A percentile compares a stretch with the other conserved stretches of the same genome.
phyloP scores from a whole-genome alignment of 1,139 yeast species.

The Schwanniomyces etchellsii region DNA sequence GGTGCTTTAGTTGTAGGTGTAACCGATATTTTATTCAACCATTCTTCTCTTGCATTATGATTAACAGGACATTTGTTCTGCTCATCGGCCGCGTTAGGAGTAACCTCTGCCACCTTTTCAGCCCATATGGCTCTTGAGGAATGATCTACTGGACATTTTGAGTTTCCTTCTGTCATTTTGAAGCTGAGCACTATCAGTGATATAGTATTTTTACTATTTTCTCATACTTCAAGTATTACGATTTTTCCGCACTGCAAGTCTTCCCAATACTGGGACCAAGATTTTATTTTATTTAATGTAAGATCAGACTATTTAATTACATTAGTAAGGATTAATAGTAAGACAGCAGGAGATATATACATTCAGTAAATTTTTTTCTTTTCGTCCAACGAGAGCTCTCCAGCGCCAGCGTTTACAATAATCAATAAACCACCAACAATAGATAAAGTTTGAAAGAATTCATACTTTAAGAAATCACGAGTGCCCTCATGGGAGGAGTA shows the following conservation, averaged over 20 bases:
- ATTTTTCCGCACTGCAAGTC: too few relatives aligned
- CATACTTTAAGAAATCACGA: conserved; percentile 88
- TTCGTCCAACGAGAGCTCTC: conserved; percentile 88
- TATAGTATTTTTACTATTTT: too few relatives aligned
- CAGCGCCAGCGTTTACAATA: conserved; percentile 95
- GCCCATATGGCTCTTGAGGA: conserved; percentile 16
- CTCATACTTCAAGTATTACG: too few relatives aligned
- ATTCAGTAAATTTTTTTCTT: conserved; percentile 84
- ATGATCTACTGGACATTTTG: conserved; percentile 24
- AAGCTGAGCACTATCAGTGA: background rate
- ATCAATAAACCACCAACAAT: conserved; percentile 91
- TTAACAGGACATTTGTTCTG: conserved; percentile 63
- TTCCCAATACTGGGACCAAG: too few relatives aligned
- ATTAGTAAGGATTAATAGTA: too few relatives aligned
- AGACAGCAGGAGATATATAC: too few relatives aligned
- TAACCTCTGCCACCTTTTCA: conserved; percentile 2
- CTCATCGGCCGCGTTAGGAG: conserved; percentile 8
- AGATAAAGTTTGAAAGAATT: conserved; percentile 89
- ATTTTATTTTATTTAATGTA: too few relatives aligned
- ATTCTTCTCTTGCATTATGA: conserved; percentile 50
- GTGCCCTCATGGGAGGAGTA: conserved; percentile 64
- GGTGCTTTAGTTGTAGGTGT: conserved; percentile 16
- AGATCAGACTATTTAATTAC: too few relatives aligned
- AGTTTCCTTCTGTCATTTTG: conserved; percentile 8
- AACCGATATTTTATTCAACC: conserved; percentile 43